Base-by-base conservation (phyloP, 2,329 filamentous ascomycete genomes). In the Sporothrix protearum region DNA sequence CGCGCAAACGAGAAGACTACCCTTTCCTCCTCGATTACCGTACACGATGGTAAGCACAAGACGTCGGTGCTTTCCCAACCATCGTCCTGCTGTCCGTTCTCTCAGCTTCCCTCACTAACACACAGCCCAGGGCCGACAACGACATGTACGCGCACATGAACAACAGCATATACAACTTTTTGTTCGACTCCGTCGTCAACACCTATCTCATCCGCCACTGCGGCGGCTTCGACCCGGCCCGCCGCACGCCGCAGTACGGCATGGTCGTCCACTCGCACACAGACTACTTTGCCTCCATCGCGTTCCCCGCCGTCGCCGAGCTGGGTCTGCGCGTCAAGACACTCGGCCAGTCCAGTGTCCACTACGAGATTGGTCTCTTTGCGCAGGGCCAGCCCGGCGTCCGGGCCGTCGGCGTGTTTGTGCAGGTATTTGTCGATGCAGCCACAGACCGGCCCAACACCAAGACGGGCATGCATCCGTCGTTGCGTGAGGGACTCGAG, bases 61-160 rank as follows among this genome's bases (percentile, higher is more conserved):
- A n/a, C 9, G 3, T 16, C 53, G n/a, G 3, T n/a, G n/a, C n/a
- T n/a, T n/a, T n/a, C n/a, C n/a, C n/a, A n/a, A n/a, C n/a, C n/a
- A n/a, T n/a, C n/a, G n/a, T n/a, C n/a, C n/a, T n/a, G 9, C 33
- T 47, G 0, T 36, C 14, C 25, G 19, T 47, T 12, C 7, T 67
- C 5, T 19, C 28, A 19, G 28, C 3, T 36, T 42, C 19, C 12
- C 16, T 22, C 3, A 19, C 33, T 57, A 25, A 55, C 61, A 36
- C 9, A n/a, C n/a, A n/a, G n/a, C 3, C 0, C 73, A 94, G 93
- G 93, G 90, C 88, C 79, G 94, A 97, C 81, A 97, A 97, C 79
- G 94, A 97, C 82, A 96, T 96, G 92, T 97, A 96, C 80, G 87
- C 92, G 73, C 95, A 98, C 79, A 89, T 97, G 85, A 97, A 97